Percentiles rank a stretch among this genome's conserved stretches.
These are phyloP conservation scores for Gaeumannomyces tritici DNA, from an alignment of 2,329 filamentous ascomycete genomes.

Conservation along the genomic window DNA sequence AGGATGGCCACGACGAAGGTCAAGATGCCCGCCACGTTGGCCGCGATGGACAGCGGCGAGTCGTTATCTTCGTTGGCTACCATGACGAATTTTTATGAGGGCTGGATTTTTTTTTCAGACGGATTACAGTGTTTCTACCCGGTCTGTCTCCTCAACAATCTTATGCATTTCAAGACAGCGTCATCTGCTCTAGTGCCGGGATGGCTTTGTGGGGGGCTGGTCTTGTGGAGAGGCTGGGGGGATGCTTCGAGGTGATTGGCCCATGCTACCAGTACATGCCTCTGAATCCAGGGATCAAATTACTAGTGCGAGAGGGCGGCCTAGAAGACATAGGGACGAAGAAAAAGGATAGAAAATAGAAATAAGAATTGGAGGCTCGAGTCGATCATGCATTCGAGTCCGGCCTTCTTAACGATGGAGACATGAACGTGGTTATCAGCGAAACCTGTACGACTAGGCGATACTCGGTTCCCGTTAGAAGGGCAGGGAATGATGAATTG, in stretches of 20 bases:
- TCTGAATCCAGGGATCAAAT: too few relatives aligned
- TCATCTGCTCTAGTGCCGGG: background rate
- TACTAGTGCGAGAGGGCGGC: too few relatives aligned
- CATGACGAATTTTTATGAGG: background rate
- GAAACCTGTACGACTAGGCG: too few relatives aligned
- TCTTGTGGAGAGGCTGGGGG: background rate
- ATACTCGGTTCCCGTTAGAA: too few relatives aligned
- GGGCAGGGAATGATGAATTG: too few relatives aligned
- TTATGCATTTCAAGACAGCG: background rate
- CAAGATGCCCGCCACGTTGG: slow-evolving; percentile 33
- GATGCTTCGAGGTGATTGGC: background rate
- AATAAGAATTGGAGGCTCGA: too few relatives aligned
- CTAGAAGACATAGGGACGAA: too few relatives aligned
- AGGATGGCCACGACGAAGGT: slow-evolving; percentile 36
- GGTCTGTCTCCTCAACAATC: background rate
- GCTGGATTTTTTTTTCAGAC: background rate
- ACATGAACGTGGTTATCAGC: too few relatives aligned
- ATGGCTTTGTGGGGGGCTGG: background rate
- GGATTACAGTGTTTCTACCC: background rate
- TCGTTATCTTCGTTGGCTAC: slow-evolving; percentile 16
- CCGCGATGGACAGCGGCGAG: slow-evolving; percentile 32
- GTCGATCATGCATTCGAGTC: too few relatives aligned
- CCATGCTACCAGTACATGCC: background rate
- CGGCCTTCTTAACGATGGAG: too few relatives aligned
- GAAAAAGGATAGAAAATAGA: too few relatives aligned